Evolutionary conservation across 2,329 filamentous ascomycete species (phyloP), one percentile per base, ranked within the genome.

Genomic region (Fulvia fulva): DNA sequence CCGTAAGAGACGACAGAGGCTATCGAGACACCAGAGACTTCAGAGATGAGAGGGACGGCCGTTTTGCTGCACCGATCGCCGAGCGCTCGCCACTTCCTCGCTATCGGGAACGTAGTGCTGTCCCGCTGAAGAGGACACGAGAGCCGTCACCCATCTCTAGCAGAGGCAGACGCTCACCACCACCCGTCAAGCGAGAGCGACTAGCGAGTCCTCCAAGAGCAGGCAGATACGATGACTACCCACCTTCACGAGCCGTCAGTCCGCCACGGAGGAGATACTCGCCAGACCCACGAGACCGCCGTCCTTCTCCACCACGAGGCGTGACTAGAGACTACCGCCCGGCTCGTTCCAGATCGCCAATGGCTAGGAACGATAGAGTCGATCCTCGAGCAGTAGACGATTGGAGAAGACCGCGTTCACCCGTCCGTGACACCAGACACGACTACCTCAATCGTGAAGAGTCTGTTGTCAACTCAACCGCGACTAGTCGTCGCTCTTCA

Each of bases 401-500:
- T 50, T 81, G 78, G 78, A 78, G 81, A 65, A 77, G 80, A 64
- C 80, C 80, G 55, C 77, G 80, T 37, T 85, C 83, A 53, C 80
- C 79, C 30, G 71, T 71, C 44, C 73, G 67, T 25, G 68, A 64
- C 21, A 55, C 57, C n/a, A 66, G 67, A 53, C 65, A 65, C 26
- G 69, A 71, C 41, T 68, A 69, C 46, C 44, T 63, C 1, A 79
- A 79, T 32, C 78, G 77, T 41, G 78, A 80, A 52, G 76, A 77
- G 44, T 83, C 81, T 22, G 80, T 78, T 22, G 74, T 79, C 56
- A 81, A 79, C 41, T 87, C 85, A 8, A 79, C 74, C 21, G 72
- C 78, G 21, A 84, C 81, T 28, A 87, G 85, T 22, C 80, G 83
- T 57, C 78, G 83, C 51, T 86, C 85, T 8, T 87, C 85, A 5